Percentiles rank a stretch among this genome's conserved stretches.
Conservation (phyloP, 2,329 filamentous ascomycete species). For the Fusarium falciforme region DNA sequence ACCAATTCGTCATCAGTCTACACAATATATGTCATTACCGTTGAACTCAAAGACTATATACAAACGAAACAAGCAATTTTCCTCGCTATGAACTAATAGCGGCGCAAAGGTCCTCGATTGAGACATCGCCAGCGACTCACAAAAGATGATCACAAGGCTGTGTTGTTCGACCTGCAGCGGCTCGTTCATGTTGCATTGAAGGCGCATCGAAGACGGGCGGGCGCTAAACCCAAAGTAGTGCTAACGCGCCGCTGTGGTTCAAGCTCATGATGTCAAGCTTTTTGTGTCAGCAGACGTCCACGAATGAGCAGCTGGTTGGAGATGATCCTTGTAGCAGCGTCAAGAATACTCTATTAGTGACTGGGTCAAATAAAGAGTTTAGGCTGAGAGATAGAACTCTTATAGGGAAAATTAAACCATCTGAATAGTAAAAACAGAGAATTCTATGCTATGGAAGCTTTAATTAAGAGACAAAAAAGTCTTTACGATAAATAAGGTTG, state of each 20-base stretch:
- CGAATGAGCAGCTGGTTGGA: background rate
- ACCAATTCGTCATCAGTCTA: background rate
- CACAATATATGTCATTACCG: background rate
- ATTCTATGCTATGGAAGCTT: background rate
- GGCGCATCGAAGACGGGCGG: background rate
- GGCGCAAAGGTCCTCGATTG: background rate
- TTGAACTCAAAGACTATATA: background rate
- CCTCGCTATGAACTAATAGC: background rate
- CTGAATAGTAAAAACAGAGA: fast-evolving
- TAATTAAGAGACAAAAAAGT: background rate
- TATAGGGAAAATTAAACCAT: background rate
- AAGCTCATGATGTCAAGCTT: background rate
- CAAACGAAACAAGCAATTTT: background rate
- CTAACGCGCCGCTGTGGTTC: conserved; percentile 11
- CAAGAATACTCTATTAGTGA: background rate
- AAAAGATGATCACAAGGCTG: background rate
- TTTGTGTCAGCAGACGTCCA: background rate
- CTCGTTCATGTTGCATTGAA: background rate
- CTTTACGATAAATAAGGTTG: background rate
- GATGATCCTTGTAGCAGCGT: background rate
- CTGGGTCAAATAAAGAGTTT: background rate
- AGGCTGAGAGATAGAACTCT: background rate
- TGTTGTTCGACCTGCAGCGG: background rate
- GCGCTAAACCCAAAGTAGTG: conserved; percentile 19
- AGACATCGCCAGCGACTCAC: background rate